Evolutionary conservation across 495 filamentous ascomycete genomes (phyloP), one percentile per base, ranked within the genome.

Genomic region (Xylaria longipes): DNA sequence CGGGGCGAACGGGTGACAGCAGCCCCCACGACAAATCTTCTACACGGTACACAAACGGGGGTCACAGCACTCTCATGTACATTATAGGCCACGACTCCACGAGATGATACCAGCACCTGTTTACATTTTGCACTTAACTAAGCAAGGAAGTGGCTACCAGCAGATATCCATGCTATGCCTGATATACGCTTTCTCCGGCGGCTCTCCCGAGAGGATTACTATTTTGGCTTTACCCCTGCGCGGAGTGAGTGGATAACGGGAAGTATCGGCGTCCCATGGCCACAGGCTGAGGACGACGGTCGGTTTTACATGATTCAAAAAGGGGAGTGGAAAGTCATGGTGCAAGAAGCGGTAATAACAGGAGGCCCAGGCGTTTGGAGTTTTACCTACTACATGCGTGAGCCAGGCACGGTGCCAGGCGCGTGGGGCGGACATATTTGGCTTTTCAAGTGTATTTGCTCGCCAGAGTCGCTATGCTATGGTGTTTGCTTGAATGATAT

Each of bases 401-500:
- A 70, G 61, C 58, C 57, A 56, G 39, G 29, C 46, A 27, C 67
- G 31, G 57, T 22, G 17, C 22, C 39, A 33, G 39, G n/a, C 29
- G 25, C 46, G 29, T 41, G 41, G 43, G 20, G 57, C 20, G 29
- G 57, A 48, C 48, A 58, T 57, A 17, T 65, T 57, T 73, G 43
- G 52, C 15, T 56, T 57, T 58, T 22, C 6, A 63, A 54, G 57
- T 72, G 70, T 72, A 73, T 77, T 77, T 74, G 72, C 48, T 20
- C 33, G 11, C 57, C 57, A 37, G 39, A 69, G 72, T 60, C 56
- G 61, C 58, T 71, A 33, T 65, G 27, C 20, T 60, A 60, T 60
- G 57, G 72, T 71, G 33, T 31, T 72, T 77, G 75, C 71, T 76
- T 74, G 57, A 66, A 74, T 77, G 77, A 79, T 79, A 79, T 79